Conservation (phyloP, 2,329 filamentous ascomycete genomes). For the Calonectria pteridis region DNA sequence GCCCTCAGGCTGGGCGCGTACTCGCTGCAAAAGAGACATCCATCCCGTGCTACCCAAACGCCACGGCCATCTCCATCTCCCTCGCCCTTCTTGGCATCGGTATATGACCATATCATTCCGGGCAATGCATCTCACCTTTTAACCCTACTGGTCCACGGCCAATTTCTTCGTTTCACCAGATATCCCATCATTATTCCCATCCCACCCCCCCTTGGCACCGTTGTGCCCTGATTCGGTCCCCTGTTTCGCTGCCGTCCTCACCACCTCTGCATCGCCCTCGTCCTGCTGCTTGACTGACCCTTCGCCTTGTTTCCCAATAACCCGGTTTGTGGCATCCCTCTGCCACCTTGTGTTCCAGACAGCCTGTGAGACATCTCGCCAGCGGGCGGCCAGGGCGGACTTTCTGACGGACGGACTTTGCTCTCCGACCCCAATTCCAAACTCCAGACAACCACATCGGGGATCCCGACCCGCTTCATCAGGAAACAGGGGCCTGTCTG, state of each 20-base stretch:
- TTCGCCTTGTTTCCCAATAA: constrained; percentile 1
- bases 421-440: background rate
- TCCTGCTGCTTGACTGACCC: background rate
- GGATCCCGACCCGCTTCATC: constrained; percentile 10
- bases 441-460: constrained; percentile 5
- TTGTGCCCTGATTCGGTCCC: background rate
- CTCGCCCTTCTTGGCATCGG: constrained; percentile 5
- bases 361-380: background rate
- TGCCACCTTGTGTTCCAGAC: background rate
- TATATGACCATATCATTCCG: constrained; percentile 12
- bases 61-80: constrained; percentile 9
- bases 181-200: constrained; percentile 2
- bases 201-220: background rate
- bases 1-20: background rate
- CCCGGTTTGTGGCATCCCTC: constrained; percentile 6
- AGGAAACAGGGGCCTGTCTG: constrained; percentile 13
- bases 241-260: background rate
- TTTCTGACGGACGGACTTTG: constrained; percentile 16
- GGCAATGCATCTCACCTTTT: constrained; percentile 9
- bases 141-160: constrained; percentile 10
- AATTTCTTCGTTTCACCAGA: constrained; percentile 11
- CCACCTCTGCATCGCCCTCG: background rate
- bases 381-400: constrained; percentile 1
- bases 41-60: constrained; percentile 12
- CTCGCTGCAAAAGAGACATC: constrained; percentile 4